phyloP scores from a whole-genome alignment of 805 yeast species.

The Candida railenensis region DNA sequence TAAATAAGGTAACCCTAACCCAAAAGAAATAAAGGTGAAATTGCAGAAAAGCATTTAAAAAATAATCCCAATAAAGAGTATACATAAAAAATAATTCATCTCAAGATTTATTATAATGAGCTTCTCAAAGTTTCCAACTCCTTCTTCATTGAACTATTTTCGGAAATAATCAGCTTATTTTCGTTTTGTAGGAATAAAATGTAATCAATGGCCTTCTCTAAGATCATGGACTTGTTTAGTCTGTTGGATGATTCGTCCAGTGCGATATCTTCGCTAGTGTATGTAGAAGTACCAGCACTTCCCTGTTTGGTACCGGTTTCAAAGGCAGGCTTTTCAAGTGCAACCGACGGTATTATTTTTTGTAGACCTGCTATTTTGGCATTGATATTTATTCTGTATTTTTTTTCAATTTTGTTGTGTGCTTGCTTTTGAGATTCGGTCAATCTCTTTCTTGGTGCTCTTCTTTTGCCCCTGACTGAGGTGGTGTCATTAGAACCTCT shows the following conservation, averaged over 20 bases:
- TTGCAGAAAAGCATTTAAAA: too few relatives aligned
- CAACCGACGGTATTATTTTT: constrained; percentile 66
- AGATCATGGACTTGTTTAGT: constrained; percentile 63
- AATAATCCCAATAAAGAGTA: too few relatives aligned
- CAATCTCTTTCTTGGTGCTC: constrained; percentile 54
- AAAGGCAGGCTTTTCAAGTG: constrained; percentile 61
- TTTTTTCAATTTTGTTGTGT: constrained; percentile 70
- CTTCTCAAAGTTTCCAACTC: constrained; percentile 16
- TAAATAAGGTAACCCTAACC: too few relatives aligned
- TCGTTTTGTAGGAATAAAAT: constrained; percentile 52
- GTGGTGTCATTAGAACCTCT: not conserved
- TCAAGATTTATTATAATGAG: not conserved
- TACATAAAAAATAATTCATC: too few relatives aligned
- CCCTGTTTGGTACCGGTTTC: constrained; percentile 34
- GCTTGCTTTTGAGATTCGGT: constrained; percentile 65
- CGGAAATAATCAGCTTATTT: constrained; percentile 36
- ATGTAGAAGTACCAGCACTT: too few relatives aligned
- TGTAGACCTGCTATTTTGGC: constrained; percentile 69
- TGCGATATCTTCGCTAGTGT: constrained; percentile 2
- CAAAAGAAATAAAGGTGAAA: too few relatives aligned
- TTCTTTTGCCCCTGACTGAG: constrained; percentile 9
- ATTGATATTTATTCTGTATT: constrained; percentile 69
- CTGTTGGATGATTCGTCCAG: constrained; percentile 21
- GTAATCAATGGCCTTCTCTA: constrained; percentile 68
- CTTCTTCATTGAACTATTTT: constrained; percentile 21